A percentile compares a stretch with the other conserved stretches of the same genome.
Evolutionary conservation across 331 rosid species (phyloP).

Genomic region (Dryas integrifolia): DNA sequence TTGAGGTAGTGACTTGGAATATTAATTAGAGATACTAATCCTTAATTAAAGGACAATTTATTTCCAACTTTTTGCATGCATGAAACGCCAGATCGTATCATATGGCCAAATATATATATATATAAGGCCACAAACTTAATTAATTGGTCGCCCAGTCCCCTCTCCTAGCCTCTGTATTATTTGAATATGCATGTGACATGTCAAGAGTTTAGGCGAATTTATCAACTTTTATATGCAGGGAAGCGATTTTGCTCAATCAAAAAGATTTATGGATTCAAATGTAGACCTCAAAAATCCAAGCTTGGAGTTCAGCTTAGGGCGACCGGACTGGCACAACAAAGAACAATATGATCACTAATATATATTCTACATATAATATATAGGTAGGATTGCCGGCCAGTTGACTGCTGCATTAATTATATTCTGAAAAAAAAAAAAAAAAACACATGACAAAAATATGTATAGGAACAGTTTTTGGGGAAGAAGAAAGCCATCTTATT

Average conservation of each 20-base stretch:
- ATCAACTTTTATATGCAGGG: slow-evolving; percentile 37
- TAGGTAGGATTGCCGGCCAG: not conserved
- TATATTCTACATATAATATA: not conserved
- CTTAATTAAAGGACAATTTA: no score
- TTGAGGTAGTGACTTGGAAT: slow-evolving; percentile 42
- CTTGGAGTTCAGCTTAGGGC: slow-evolving; percentile 72
- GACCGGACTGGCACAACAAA: slow-evolving; percentile 44
- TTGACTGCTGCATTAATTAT: not conserved
- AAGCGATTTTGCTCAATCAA: slow-evolving; percentile 38
- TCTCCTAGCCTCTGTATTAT: not conserved
- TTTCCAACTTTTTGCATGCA: no score
- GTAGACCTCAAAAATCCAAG: slow-evolving; percentile 43
- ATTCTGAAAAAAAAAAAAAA: not conserved
- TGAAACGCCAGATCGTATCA: no score
- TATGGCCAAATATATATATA: no score
- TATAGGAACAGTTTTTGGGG: no score
- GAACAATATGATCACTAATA: slow-evolving; percentile 25
- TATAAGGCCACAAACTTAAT: no score
- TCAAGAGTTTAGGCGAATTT: not conserved
- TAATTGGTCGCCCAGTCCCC: no score
- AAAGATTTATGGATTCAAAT: slow-evolving; percentile 37
- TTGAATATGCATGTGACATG: not conserved
- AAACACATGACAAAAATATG: not conserved
- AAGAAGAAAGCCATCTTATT: no score
- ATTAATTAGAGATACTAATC: not conserved